Base-by-base conservation (phyloP, 805 yeast species). In the Candida ficus region DNA sequence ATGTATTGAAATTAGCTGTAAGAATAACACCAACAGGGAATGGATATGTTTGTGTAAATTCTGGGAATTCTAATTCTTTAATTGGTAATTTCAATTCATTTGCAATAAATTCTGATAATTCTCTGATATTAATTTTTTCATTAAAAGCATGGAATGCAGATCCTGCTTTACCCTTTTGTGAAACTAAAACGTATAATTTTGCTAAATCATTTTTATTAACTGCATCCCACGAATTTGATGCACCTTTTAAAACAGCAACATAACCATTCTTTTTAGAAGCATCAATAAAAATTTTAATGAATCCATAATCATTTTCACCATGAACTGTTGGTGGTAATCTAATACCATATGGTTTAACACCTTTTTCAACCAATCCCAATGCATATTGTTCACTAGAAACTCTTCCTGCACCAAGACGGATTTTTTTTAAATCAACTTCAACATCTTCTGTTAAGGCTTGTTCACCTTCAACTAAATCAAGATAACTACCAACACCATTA, bases 201-300 rank as follows among this genome's bases (percentile, higher is more conserved):
- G 68, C 70, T 14, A 58, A 62, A 52, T 67, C 72, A 3, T 26
- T 18, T 9, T 52, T 50, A 37, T 60, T 52, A 29, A 57, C 61
- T 7, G 64, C 61, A 4, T 62, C 45, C 67, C 68, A 66, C 8
- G 14, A 6, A 33, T 12, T n/a, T n/a, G 9, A 9, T 8, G 11
- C 25, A 29, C 37, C 39, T 53, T 57, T 12, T 45, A 49, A 60
- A 66, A 12, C 57, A 42, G 21, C 33, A 7, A 65, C 58, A 14
- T 52, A 52, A 1, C 62, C 62, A 5, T 44, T 29, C 38, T 61
- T 47, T 39, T 64, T 53, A 9, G 69, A 57, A 26, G 62, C 46
- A 2, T 57, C 57, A 4, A 48, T 37, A 9, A 56, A 33, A 7
- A 23, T 10, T 3, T 58, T 48, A 21, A 60, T 27, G 29, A 64